phyloP scores from a whole-genome alignment of 2,329 filamentous ascomycete genomes.

The Ophiostoma montium region DNA sequence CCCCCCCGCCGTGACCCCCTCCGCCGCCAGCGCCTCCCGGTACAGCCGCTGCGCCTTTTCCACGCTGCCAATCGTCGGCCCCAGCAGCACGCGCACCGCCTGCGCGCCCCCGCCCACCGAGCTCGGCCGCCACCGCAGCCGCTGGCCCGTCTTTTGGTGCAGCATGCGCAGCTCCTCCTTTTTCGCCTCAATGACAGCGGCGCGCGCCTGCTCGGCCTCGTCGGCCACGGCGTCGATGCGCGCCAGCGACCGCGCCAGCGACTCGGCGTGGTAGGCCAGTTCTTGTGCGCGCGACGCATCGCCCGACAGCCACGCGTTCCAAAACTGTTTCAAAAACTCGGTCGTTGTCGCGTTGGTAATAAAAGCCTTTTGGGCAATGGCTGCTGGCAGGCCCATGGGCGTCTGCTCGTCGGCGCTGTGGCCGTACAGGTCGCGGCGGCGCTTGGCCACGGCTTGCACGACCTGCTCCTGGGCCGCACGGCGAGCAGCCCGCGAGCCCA shows the following conservation, averaged over 20 bases:
- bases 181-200: conserved; percentile 48
- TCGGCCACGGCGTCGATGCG: conserved; percentile 69
- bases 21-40: conserved; percentile 13
- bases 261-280: conserved; percentile 68
- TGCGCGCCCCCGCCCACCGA: conserved; percentile 60
- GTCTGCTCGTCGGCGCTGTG: conserved; percentile 31
- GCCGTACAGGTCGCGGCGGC: conserved; percentile 44
- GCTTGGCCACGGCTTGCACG: conserved; percentile 47
- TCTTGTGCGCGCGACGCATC: conserved; percentile 70
- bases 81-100: conserved; percentile 63
- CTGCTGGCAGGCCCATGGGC: conserved; percentile 41
- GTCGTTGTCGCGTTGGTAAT: conserved; percentile 82
- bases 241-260: conserved; percentile 59
- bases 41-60: conserved; percentile 41
- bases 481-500: conserved; percentile 57
- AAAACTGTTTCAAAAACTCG: conserved; percentile 97
- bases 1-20: conserved; percentile 13
- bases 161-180: conserved; percentile 59
- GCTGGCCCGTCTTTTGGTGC: conserved; percentile 59
- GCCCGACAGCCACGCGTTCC: conserved; percentile 80
- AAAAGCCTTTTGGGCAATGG: conserved; percentile 43
- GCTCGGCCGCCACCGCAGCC: conserved; percentile 52
- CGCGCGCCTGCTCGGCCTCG: conserved; percentile 63
- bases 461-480: conserved; percentile 51
- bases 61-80: conserved; percentile 58